Conservation (phyloP, 768 basidiomycete genomes). For the Tricholoma hemisulphureum region DNA sequence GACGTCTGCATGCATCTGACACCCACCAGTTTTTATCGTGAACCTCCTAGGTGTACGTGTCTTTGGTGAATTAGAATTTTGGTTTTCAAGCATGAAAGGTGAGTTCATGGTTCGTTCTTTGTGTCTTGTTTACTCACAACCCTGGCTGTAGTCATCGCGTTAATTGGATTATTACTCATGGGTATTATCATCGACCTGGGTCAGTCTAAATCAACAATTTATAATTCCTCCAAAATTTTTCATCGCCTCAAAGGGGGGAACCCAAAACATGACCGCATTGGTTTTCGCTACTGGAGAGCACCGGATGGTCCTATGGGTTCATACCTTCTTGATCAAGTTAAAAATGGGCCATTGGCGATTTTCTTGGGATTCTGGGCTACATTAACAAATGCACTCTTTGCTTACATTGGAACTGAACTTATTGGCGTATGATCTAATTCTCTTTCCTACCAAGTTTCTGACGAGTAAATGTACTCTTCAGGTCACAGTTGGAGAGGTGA, state of each 20-base stretch:
- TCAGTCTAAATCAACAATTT: conserved; percentile 35
- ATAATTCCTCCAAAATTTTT: conserved; percentile 30
- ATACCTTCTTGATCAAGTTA: conserved; percentile 48
- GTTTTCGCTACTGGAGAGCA: conserved; percentile 48
- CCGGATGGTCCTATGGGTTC: conserved; percentile 58
- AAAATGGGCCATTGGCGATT: conserved; percentile 46
- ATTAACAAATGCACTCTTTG: conserved; percentile 70
- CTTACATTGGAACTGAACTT: conserved; percentile 73
- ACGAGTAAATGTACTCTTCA: conserved; percentile 7
- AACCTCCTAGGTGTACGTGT: conserved; percentile 64
- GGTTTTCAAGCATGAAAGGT: conserved; percentile 71
- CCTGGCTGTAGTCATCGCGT: conserved; percentile 34
- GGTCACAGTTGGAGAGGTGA: conserved; percentile 49
- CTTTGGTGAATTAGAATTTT: conserved; percentile 75
- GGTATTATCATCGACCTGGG: conserved; percentile 68
- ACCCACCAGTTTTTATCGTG: conserved; percentile 43
- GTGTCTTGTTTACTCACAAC: not conserved
- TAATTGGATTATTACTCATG: conserved; percentile 54
- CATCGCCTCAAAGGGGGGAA: conserved; percentile 44
- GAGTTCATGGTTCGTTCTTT: conserved; percentile 23
- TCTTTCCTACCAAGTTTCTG: not conserved
- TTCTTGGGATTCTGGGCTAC: conserved; percentile 75
- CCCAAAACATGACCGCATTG: conserved; percentile 44
- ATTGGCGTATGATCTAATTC: conserved; percentile 56
- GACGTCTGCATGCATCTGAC: not conserved